These are phyloP conservation scores for Penicillium sp. DNA, from an alignment of 2,329 filamentous ascomycete genomes.

Conservation along the genomic window DNA sequence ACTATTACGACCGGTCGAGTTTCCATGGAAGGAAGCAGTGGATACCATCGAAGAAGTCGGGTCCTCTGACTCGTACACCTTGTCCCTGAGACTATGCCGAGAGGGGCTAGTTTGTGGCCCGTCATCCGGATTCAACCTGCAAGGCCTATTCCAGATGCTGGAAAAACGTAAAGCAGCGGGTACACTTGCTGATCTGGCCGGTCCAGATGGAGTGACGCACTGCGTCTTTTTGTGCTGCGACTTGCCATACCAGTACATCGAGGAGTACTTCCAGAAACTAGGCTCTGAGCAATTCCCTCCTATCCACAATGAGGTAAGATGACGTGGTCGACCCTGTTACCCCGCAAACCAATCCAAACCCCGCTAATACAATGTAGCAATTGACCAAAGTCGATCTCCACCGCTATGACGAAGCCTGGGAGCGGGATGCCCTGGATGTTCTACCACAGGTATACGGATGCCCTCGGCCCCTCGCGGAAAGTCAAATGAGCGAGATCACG, in stretches of 20 bases:
- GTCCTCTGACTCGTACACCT: conserved; percentile 54
- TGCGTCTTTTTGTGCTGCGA: conserved; percentile 65
- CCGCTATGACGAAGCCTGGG: conserved; percentile 59
- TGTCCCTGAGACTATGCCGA: conserved; percentile 57
- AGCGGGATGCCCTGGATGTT: conserved; percentile 44
- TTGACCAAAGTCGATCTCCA: conserved; percentile 54
- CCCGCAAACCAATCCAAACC: conserved; percentile 2
- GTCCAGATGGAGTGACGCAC: conserved; percentile 48
- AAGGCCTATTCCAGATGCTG: conserved; percentile 54
- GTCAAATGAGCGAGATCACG: conserved; percentile 22
- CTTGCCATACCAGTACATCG: conserved; percentile 63
- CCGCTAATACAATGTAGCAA: conserved; percentile 31
- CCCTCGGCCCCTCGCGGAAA: conserved; percentile 18
- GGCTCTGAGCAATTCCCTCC: conserved; percentile 50
- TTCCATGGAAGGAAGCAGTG: conserved; percentile 59
- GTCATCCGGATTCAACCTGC: conserved; percentile 60
- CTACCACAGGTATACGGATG: conserved; percentile 41
- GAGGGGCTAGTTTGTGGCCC: conserved; percentile 62
- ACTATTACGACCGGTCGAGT: conserved; percentile 52
- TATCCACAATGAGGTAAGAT: conserved; percentile 48
- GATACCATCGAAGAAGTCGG: conserved; percentile 59
- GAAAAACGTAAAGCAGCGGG: conserved; percentile 50
- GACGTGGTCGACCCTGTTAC: background rate
- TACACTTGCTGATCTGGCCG: conserved; percentile 46
- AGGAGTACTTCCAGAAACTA: conserved; percentile 61